These are phyloP conservation scores for Ceratobasidium sp. DNA, from an alignment of 1,284 basidiomycete species.

Conservation along the genomic window DNA sequence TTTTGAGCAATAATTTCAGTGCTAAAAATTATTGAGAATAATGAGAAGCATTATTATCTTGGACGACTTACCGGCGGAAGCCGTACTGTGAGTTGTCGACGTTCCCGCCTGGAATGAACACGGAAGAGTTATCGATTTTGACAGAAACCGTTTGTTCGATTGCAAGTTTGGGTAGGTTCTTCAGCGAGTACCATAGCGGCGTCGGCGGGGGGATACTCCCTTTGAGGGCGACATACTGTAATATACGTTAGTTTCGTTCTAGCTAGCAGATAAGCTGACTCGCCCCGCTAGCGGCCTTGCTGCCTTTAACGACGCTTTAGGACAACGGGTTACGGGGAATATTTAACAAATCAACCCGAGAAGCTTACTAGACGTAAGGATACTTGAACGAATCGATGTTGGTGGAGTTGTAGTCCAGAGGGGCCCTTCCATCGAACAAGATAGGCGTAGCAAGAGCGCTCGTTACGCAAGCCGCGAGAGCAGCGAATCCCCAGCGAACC, in stretches of 20 bases:
- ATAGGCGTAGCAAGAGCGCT: slow-evolving; percentile 58
- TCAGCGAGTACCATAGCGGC: slow-evolving; percentile 62
- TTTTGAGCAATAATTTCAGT: slow-evolving; percentile 49
- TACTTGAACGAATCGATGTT: slow-evolving; percentile 64
- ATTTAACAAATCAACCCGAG: slow-evolving; percentile 9
- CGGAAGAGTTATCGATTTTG: slow-evolving; percentile 47
- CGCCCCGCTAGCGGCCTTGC: slow-evolving; percentile 64
- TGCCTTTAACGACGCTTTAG: slow-evolving; percentile 66
- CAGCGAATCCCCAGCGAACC: background rate
- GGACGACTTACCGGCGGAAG: slow-evolving; percentile 40
- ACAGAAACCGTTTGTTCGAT: slow-evolving; percentile 64
- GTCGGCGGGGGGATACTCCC: slow-evolving; percentile 59
- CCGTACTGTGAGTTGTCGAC: slow-evolving; percentile 48
- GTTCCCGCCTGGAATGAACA: slow-evolving; percentile 50
- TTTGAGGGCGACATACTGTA: slow-evolving; percentile 65
- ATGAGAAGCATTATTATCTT: too few species aligned
- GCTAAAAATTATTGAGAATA: background rate
- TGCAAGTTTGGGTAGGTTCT: slow-evolving; percentile 47
- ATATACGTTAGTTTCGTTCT: slow-evolving; percentile 12
- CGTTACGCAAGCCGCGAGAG: slow-evolving; percentile 28
- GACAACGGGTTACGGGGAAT: background rate
- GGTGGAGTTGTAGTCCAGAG: slow-evolving; percentile 60
- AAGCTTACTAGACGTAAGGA: slow-evolving; percentile 67
- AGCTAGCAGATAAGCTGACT: slow-evolving; percentile 46
- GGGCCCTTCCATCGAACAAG: slow-evolving; percentile 70